Base-by-base conservation (phyloP, 768 basidiomycete genomes). In the Tricholoma saponaceum region DNA sequence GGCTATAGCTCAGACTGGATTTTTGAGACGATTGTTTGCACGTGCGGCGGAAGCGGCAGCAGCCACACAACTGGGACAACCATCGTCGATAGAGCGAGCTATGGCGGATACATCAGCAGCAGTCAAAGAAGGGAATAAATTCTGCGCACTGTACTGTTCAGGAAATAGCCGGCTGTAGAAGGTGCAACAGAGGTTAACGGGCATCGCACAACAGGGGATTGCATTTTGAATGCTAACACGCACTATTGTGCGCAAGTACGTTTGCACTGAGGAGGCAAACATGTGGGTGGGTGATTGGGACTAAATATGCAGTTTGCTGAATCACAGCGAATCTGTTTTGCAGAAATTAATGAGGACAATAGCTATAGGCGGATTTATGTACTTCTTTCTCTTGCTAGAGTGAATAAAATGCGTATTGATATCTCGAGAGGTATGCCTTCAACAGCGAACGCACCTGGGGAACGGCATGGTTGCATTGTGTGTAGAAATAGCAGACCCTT, bases 281-380 rank as follows among this genome's bases (percentile, higher is more conserved):
- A 84, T 37, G 64, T 67, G 1, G 58, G 58, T 0, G 81, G 80
- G 58, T 85, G 84, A 51, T 68, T 72, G 0, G 82, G 75, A 52
- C 83, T 84, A 62, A 84, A 84, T 52, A 56, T 62, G 69, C 85
- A 86, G 44, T 70, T 71, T 26, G 62, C 59, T 55, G 67, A 72
- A 10, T 77, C 71, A 67, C 84, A 85, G 28, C 64, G 57, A 43
- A 83, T 67, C 84, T 85, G 8, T 28, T 50, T 30, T n/a, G 26
- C 7, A 20, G 41, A 18, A 3, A 28, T 28, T 9, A 30, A 18
- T 18, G 18, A 3, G 9, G 26, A n/a, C 16, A 18, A 18, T 3
- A 30, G 2, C 9, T 16, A 8, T 50, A n/a, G 16, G 16, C 41
- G 12, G 10, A 25, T 12, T 20, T n/a, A 64, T 64, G 61, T 25